phyloP scores from a whole-genome alignment of 2,329 filamentous ascomycete genomes.

The Teratosphaeria zuluensis region DNA sequence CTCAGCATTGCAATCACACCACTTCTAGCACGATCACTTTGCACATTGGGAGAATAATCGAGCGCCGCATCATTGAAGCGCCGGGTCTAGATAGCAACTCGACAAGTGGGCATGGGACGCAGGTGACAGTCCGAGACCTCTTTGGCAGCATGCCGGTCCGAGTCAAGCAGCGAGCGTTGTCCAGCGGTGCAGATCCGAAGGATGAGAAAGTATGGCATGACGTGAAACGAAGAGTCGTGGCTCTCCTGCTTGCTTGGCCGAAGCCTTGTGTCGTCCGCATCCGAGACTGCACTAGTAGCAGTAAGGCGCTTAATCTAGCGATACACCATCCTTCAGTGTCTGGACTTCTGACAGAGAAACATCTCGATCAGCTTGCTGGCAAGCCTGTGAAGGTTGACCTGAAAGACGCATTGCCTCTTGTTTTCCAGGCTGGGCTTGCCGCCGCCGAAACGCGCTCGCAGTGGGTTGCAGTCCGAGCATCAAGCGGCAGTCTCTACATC shows the following conservation, averaged over 20 bases:
- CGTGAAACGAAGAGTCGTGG: slow-evolving; percentile 50
- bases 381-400: slow-evolving; percentile 14
- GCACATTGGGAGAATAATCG: slow-evolving; percentile 58
- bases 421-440: slow-evolving; percentile 58
- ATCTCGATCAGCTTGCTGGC: slow-evolving; percentile 14
- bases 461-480: slow-evolving; percentile 66
- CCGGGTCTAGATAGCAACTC: background rate
- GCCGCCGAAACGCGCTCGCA: slow-evolving; percentile 40
- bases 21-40: slow-evolving; percentile 58
- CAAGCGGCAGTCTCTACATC: slow-evolving; percentile 51
- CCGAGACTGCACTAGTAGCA: slow-evolving; percentile 38
- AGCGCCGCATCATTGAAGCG: slow-evolving; percentile 32
- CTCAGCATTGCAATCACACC: slow-evolving; percentile 52
- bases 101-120: slow-evolving; percentile 50
- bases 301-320: slow-evolving; percentile 10
- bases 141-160: slow-evolving; percentile 89
- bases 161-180: slow-evolving; percentile 63
- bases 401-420: slow-evolving; percentile 38
- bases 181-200: slow-evolving; percentile 40
- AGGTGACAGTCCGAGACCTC: slow-evolving; percentile 64
- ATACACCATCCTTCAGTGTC: slow-evolving; percentile 9
- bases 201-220: slow-evolving; percentile 56
- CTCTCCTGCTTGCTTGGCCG: slow-evolving; percentile 63
- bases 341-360: slow-evolving; percentile 18
- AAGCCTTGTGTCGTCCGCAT: slow-evolving; percentile 47